These are phyloP conservation scores for Mariannaea sp. DNA, from an alignment of 2,329 filamentous ascomycete genomes.

Conservation along the genomic window DNA sequence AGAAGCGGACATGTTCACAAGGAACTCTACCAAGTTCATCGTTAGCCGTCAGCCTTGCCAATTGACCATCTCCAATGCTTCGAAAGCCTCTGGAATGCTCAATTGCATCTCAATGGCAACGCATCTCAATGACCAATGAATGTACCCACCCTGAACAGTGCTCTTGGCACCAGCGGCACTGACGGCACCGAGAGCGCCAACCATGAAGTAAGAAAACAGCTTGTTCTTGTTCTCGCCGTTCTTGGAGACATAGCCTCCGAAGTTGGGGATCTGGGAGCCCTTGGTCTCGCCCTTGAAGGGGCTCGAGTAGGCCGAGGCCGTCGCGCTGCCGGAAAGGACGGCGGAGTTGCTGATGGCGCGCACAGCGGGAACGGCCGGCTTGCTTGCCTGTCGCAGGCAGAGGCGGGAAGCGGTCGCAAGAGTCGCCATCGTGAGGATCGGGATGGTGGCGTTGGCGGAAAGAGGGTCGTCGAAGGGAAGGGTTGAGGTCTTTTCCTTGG, in stretches of 20 bases:
- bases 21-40: constrained; percentile 73
- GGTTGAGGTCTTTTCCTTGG: constrained; percentile 56
- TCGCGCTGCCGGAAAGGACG: constrained; percentile 53
- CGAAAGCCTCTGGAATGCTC: constrained; percentile 17
- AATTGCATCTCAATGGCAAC: constrained; percentile 41
- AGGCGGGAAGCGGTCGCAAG: constrained; percentile 71
- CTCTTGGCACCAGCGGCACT: constrained; percentile 94
- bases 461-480: constrained; percentile 36
- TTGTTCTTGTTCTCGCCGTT: constrained; percentile 73
- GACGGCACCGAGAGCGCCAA: constrained; percentile 90
- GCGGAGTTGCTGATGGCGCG: constrained; percentile 63
- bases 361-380: constrained; percentile 47
- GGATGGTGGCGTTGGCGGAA: constrained; percentile 38
- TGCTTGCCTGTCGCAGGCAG: constrained; percentile 65
- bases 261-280: constrained; percentile 80
- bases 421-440: constrained; percentile 62
- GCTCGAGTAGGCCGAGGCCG: constrained; percentile 60
- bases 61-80: constrained; percentile 26
- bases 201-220: constrained; percentile 98
- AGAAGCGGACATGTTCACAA: constrained; percentile 99
- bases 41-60: constrained; percentile 41
- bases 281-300: constrained; percentile 65
- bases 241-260: constrained; percentile 83
- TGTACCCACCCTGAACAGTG: constrained; percentile 87
- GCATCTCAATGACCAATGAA: constrained; percentile 7